Percentiles rank a stretch among this genome's conserved stretches.
phyloP scores from a whole-genome alignment of 495 filamentous ascomycete species.

The Daldinia decipiens region DNA sequence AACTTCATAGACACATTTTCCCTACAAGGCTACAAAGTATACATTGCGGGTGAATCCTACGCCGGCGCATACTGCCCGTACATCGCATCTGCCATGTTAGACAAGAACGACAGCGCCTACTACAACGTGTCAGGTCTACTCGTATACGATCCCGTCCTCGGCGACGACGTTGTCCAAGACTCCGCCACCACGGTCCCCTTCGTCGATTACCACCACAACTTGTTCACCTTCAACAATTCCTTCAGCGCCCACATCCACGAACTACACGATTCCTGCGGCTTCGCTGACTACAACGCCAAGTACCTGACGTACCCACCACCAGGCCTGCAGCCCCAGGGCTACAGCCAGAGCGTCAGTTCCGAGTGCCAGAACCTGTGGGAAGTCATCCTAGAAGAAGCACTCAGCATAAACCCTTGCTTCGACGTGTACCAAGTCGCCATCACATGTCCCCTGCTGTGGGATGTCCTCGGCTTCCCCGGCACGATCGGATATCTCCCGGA shows the following conservation, averaged over 20 bases:
- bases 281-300: conserved; percentile 69
- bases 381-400: conserved; percentile 64
- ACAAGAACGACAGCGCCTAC: conserved; percentile 71
- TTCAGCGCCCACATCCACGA: conserved; percentile 70
- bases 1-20: conserved; percentile 75
- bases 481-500: conserved; percentile 60
- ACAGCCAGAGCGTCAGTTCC: conserved; percentile 43
- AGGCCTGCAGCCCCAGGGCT: conserved; percentile 64
- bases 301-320: conserved; percentile 76
- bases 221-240: conserved; percentile 75
- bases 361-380: conserved; percentile 60
- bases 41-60: conserved; percentile 76
- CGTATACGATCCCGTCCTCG: conserved; percentile 77
- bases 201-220: conserved; percentile 69
- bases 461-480: conserved; percentile 78
- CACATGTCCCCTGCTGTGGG: conserved; percentile 78
- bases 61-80: conserved; percentile 84
- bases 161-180: conserved; percentile 62
- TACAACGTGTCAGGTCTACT: conserved; percentile 75
- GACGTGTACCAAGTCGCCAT: conserved; percentile 80
- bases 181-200: conserved; percentile 70
- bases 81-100: conserved; percentile 80
- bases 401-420: conserved; percentile 81
- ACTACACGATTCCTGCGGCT: conserved; percentile 71
- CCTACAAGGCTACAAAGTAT: conserved; percentile 72